Base-by-base conservation (phyloP, 2,329 filamentous ascomycete genomes). In the Eurotiales sp. region DNA sequence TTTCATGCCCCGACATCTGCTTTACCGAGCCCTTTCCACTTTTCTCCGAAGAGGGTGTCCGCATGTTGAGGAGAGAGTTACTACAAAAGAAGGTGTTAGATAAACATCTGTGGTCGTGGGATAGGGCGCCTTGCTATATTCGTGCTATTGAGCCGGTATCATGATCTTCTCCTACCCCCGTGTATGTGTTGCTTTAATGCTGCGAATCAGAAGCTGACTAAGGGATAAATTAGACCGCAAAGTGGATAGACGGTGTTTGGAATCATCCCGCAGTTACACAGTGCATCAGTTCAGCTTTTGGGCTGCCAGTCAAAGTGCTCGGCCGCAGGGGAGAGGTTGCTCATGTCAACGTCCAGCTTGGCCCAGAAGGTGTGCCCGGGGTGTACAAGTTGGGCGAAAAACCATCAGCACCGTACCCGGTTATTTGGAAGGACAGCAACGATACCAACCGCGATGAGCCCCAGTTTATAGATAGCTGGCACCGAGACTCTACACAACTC, bases 91-190 rank as follows among this genome's bases (percentile, higher is more conserved):
- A 45, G 17, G 42, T 45, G 8, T 23, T 45, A n/a, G 29, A 34
- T 23, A 45, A 45, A 23, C 42, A 45, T 34, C 15, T 44, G 25
- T 44, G 42, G 42, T 32, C 42, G 8, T 44, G 42, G 42, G 42
- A 32, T 30, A 44, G 42, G 30, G 42, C 42, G 6, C 42, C 42
- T 32, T 44, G 42, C 42, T 44, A 44, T 32, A 44, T 44, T 44
- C 42, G 42, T 32, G 42, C 42, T 30, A 44, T 44, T 44, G 42
- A 44, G 42, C 42, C 42, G 29, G 42, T 34, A 22, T 34, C 4
- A 32, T 12, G 3, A 8, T 12, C 12, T 32, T n/a, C 10, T 3
- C n/a, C n/a, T n/a, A n/a, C n/a, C n/a, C n/a, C n/a, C n/a, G n/a
- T n/a, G n/a, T n/a, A n/a, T n/a, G n/a, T n/a, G n/a, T n/a, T n/a